Evolutionary conservation across 2,329 filamentous ascomycete species (phyloP).

Genomic region (Phialophora chinensis): DNA sequence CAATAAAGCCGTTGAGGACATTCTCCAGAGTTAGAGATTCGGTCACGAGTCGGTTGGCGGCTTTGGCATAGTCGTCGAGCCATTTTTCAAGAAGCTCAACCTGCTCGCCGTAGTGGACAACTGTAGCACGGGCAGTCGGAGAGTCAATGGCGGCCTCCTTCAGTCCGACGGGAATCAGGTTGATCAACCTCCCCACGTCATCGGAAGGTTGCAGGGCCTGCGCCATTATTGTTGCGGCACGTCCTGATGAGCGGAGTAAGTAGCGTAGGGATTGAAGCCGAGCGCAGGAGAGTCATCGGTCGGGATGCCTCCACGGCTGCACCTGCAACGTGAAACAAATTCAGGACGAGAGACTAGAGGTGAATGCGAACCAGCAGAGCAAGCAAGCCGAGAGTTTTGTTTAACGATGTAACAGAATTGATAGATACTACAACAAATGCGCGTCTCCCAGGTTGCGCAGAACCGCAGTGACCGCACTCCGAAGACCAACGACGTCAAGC

Average conservation of each 20-base stretch:
- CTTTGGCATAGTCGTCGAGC: slow-evolving; percentile 75
- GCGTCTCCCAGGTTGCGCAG: not conserved
- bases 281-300: not conserved
- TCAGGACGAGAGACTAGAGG: not conserved
- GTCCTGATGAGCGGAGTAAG: not conserved
- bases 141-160: slow-evolving; percentile 97
- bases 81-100: slow-evolving; percentile 89
- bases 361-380: not conserved
- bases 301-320: not conserved
- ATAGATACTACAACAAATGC: not conserved
- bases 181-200: slow-evolving; percentile 53
- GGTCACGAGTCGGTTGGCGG: slow-evolving; percentile 65
- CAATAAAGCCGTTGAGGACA: slow-evolving; percentile 76
- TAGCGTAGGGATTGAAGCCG: not conserved
- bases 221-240: slow-evolving; percentile 18
- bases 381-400: not conserved
- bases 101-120: slow-evolving; percentile 87
- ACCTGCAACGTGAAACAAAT: not conserved
- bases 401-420: not conserved
- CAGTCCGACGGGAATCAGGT: slow-evolving; percentile 73
- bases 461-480: not conserved
- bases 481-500: slow-evolving; percentile 1
- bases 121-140: slow-evolving; percentile 88
- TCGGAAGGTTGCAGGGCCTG: slow-evolving; percentile 28
- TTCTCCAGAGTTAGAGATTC: slow-evolving; percentile 78